Percentiles rank a stretch among this genome's conserved stretches.
Evolutionary conservation across 2,329 filamentous ascomycete species (phyloP).

Genomic region (Diaporthe destruens): DNA sequence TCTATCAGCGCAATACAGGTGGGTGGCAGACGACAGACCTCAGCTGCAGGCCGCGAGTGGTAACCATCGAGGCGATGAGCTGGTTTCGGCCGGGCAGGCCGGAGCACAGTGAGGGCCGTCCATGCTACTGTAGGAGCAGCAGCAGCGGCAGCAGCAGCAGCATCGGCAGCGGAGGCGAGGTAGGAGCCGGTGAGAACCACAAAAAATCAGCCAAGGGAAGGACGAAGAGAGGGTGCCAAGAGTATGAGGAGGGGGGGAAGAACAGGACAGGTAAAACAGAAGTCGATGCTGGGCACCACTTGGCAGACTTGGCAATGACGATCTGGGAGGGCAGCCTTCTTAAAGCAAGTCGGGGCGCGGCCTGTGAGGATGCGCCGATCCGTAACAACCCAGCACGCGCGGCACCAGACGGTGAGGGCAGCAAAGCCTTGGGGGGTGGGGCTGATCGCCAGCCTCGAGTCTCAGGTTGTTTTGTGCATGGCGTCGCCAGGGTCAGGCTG

Average conservation of each 20-base stretch:
- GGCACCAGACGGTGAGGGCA: neutral
- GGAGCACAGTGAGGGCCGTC: neutral
- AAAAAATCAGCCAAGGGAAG: neutral
- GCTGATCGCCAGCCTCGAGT: slow-evolving; percentile 16
- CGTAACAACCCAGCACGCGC: slow-evolving; percentile 5
- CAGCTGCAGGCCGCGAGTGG: neutral
- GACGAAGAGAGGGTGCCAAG: slow-evolving; percentile 5
- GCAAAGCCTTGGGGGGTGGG: neutral
- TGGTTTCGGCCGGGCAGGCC: slow-evolving; percentile 22
- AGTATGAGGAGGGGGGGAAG: neutral
- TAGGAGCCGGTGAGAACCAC: neutral
- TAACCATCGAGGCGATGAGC: slow-evolving; percentile 1
- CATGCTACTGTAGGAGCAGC: slow-evolving; percentile 9
- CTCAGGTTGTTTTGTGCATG: neutral
- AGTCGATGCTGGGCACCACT: slow-evolving; percentile 22
- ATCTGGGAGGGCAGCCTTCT: slow-evolving; percentile 32
- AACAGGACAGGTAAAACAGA: slow-evolving; percentile 21
- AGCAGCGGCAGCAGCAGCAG: neutral
- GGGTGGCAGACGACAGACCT: neutral
- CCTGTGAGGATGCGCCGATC: slow-evolving; percentile 23
- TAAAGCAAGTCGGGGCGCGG: slow-evolving; percentile 18
- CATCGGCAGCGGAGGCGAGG: neutral
- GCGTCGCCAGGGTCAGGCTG: slow-evolving; percentile 9
- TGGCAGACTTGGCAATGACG: slow-evolving; percentile 34
- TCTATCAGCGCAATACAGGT: neutral